Base-by-base conservation (phyloP, 768 basidiomycete genomes). In the Panaeolus cyanescens region DNA sequence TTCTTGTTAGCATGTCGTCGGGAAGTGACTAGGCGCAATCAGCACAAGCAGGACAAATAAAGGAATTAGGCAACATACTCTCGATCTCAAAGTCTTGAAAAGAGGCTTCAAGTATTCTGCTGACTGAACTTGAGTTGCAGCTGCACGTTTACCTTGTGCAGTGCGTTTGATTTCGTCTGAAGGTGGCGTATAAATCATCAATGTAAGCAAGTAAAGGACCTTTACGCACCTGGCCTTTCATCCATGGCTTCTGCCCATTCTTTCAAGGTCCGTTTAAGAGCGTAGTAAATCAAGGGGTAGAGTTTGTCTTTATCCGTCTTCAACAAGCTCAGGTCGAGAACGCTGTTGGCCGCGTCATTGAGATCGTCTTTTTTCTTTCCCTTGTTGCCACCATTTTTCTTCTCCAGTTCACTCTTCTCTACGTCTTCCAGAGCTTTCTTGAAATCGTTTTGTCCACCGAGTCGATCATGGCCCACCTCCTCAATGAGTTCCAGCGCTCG, bases 191-290 rank as follows among this genome's bases (percentile, higher is more conserved):
- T 57, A 56, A 64, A 64, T 32, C 30, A 28, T 34, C 28, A 33
- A 54, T 42, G 31, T 33, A 32, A 13, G 12, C 6, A 53, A 10
- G 15, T 22, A 36, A 4, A 19, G 36, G 33, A 33, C 22, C 30
- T 8, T 15, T 2, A 72, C 84, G 33, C 62, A 93, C 95, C 95
- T 67, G 95, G 95, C 69, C 97, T 83, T 63, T 93, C 92, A 58
- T 92, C 93, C 91, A 99, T 91, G 53, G 92, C 91, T 67, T 95
- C 90, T 65, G 89, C 96, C 97, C 97, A 99, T 70, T 99, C 97
- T 68, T 95, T 95, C 56, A 99, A 80, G 5, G 89, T 90, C 63
- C 90, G 83, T 80, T 98, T 98, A 60, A 99, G 78, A 1, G 95
- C 93, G 71, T 95, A 95, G 71, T 99, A 99, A 55, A 99, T 98